Conservation (phyloP, 176 grass and related monocot genomes). For the Eremochloa ophiuroides region DNA sequence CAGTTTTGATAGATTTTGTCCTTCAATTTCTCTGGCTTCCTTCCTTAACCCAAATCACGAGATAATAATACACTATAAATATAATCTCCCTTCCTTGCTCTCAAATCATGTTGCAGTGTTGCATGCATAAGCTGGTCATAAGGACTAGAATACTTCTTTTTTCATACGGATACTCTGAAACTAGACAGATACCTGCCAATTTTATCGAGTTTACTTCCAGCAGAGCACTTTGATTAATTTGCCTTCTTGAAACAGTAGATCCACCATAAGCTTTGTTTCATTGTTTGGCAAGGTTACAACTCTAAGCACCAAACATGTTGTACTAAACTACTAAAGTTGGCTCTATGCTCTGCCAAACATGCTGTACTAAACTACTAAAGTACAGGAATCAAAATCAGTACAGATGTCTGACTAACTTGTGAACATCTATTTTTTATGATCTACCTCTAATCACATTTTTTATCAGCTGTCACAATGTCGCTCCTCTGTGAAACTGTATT, state of each 20-base stretch:
- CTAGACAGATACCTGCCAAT: background rate
- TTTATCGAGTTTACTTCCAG: background rate
- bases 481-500: background rate
- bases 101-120: background rate
- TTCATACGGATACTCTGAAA: background rate
- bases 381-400: background rate
- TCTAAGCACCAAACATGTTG: no score
- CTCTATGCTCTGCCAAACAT: no score
- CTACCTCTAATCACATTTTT: background rate
- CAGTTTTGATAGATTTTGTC: background rate
- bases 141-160: background rate
- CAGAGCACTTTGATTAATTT: no score
- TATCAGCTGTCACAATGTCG: background rate
- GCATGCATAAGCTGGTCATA: no score
- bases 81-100: no score
- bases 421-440: background rate
- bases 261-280: no score
- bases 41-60: background rate
- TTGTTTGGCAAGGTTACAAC: no score
- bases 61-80: background rate
- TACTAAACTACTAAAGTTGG: no score
- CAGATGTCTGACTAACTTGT: background rate
- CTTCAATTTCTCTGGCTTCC: background rate
- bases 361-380: no score
- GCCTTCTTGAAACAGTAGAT: no score